These are phyloP conservation scores for Helianthus tuberosus DNA, from an alignment of 129 eudicot genomes.

Conservation along the genomic window DNA sequence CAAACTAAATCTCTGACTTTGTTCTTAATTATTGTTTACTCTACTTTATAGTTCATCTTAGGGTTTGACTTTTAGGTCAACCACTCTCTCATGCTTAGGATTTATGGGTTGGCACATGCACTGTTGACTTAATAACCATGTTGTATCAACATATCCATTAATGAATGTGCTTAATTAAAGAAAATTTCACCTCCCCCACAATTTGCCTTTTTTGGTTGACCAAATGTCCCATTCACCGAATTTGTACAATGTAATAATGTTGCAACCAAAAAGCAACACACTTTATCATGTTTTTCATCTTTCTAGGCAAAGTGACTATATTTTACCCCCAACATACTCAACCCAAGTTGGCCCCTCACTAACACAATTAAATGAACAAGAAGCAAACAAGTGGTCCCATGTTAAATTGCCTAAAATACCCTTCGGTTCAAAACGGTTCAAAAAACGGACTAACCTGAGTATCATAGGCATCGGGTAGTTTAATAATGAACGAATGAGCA, in stretches of 20 bases:
- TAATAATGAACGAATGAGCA: constrained; percentile 84
- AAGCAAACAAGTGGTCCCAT: constrained; percentile 13
- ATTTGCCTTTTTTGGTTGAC: constrained; percentile 73
- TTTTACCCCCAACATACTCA: constrained; percentile 44
- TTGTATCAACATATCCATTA: constrained; percentile 37
- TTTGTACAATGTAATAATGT: constrained; percentile 32
- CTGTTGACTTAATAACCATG: constrained; percentile 67
- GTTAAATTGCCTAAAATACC: constrained; percentile 17
- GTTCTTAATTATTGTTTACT: constrained; percentile 28
- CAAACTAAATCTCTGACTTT: constrained; percentile 29
- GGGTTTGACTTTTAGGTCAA: constrained; percentile 30
- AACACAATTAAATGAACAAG: constrained; percentile 16
- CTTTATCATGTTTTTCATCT: constrained; percentile 43
- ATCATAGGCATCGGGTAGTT: constrained; percentile 87
- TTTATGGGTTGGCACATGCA: constrained; percentile 68
- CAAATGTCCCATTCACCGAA: constrained; percentile 44
- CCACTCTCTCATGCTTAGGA: constrained; percentile 30
- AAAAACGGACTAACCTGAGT: constrained; percentile 64
- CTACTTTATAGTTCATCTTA: constrained; percentile 15
- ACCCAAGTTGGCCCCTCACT: constrained; percentile 30
- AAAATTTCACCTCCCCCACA: constrained; percentile 40
- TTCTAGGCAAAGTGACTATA: constrained; percentile 25
- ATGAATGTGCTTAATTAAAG: constrained; percentile 46
- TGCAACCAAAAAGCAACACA: constrained; percentile 37
- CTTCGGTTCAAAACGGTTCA: background rate